phyloP scores from a whole-genome alignment of 139 green algal species.

The Penium margaritaceum region DNA sequence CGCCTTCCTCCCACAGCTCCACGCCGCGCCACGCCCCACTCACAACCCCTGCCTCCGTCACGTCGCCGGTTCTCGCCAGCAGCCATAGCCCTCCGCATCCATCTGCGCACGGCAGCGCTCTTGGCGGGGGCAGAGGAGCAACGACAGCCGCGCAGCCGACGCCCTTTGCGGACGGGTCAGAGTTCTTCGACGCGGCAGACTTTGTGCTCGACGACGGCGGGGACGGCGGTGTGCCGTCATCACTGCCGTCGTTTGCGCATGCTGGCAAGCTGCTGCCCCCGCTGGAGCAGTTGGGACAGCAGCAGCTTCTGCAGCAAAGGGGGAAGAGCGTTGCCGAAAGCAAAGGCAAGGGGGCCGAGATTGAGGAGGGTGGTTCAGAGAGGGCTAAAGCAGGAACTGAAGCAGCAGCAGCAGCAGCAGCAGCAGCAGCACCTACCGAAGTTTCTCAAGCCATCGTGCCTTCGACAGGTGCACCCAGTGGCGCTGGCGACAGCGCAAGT shows the following conservation, averaged over 20 bases:
- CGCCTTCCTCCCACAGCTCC: slow-evolving; percentile 5
- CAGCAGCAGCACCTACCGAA: neutral
- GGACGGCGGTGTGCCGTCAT: neutral
- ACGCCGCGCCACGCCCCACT: neutral
- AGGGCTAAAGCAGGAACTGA: neutral
- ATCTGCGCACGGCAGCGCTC: no score
- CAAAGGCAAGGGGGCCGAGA: neutral
- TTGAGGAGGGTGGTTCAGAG: neutral
- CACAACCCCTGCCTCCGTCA: no score
- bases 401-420: no score
- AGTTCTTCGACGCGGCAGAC: slow-evolving; percentile 16
- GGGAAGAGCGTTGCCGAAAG: neutral
- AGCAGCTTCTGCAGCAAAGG: neutral
- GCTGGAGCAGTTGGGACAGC: neutral
- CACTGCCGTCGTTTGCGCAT: slow-evolving; percentile 4
- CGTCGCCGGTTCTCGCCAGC: no score
- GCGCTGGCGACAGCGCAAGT: no score
- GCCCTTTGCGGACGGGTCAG: neutral
- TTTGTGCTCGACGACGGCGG: slow-evolving; percentile 14
- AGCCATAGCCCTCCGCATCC: neutral
- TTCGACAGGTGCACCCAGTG: no score
- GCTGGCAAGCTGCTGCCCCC: neutral
- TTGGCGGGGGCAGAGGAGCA: no score
- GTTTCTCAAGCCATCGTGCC: no score
- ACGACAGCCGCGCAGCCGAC: neutral